A percentile compares a stretch with the other conserved stretches of the same genome.
These are phyloP conservation scores for Canariomyces notabilis DNA, from an alignment of 2,329 filamentous ascomycete species.

Conservation along the genomic window DNA sequence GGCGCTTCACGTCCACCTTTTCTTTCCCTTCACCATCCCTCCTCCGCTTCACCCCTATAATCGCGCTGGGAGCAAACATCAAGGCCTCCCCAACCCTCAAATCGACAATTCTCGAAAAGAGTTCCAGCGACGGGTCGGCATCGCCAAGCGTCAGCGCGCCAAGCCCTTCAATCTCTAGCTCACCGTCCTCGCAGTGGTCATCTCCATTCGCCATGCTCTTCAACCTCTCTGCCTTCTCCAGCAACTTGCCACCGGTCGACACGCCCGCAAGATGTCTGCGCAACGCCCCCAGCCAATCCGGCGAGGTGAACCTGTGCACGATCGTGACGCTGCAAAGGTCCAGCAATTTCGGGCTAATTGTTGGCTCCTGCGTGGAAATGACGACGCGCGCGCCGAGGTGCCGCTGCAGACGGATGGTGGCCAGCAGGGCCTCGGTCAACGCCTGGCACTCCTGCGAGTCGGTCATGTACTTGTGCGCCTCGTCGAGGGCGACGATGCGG, in stretches of 20 bases:
- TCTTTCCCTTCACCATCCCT: neutral
- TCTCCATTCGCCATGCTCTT: neutral
- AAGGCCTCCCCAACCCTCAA: conserved; percentile 43
- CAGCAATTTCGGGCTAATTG: conserved; percentile 61
- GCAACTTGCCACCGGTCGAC: conserved; percentile 18
- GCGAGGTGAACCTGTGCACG: conserved; percentile 61
- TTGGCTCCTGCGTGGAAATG: conserved; percentile 74
- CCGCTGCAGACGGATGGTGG: conserved; percentile 63
- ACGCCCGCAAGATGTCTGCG: conserved; percentile 30
- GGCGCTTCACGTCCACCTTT: conserved; percentile 20
- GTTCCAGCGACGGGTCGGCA: conserved; percentile 26
- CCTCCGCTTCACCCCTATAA: conserved; percentile 30
- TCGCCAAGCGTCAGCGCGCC: conserved; percentile 14
- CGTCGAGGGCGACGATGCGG: conserved; percentile 64
- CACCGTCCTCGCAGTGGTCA: conserved; percentile 4
- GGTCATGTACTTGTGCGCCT: conserved; percentile 74
- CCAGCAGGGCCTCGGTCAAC: conserved; percentile 59
- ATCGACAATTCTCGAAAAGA: conserved; percentile 40
- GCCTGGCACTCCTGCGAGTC: conserved; percentile 47
- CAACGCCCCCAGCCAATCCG: conserved; percentile 30
- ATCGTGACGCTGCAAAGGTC: conserved; percentile 68
- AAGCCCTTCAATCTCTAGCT: conserved; percentile 1
- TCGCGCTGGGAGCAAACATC: conserved; percentile 42
- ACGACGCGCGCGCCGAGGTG: conserved; percentile 63
- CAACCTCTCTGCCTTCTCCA: conserved; percentile 20